Base-by-base conservation (phyloP, 345 rosid species). In the Citrus hindsii region DNA sequence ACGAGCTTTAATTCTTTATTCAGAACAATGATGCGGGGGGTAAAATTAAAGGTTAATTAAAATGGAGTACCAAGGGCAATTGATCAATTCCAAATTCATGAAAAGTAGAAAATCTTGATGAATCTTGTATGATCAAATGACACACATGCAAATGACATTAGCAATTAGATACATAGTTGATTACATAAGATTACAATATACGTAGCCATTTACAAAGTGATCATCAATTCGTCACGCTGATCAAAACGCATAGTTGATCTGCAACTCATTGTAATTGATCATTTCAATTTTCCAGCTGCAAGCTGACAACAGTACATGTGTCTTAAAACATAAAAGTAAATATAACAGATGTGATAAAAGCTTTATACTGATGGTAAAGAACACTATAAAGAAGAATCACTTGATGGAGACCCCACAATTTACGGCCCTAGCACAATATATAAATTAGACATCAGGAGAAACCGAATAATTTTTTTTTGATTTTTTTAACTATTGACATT, bases 91-190 rank as follows among this genome's bases (percentile, higher is more conserved):
- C 16, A 42, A 42, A 42, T 42, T 51, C 21, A 51, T 51, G 21
- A 51, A 3, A 51, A 51, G 56, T 16, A 16, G 56, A 48, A 78
- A 70, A 79, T 83, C 71, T 76, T 40, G 74, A 77, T 64, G 78
- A 74, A 81, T 79, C 84, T 68, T 32, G 10, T 13, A 35, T 67
- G 78, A 79, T 77, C 80, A 37, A 69, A 48, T 19, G 51, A 53
- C 22, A 56, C 83, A 78, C 82, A 79, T 80, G 86, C 76, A 77
- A 56, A 77, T 83, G 86, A 77, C 79, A 80, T 55, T 58, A 69
- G 75, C 81, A 42, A 42, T 37, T 53, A 32, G 21, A 72, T 12
- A 12, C 48, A 60, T 48, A n/a, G 35, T 28, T 64, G 22, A 48
- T 63, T 74, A 53, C 76, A 16, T 73, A 32, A 24, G 48, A 63